phyloP scores from a whole-genome alignment of 2,329 filamentous ascomycete genomes.

The Colletotrichum musicola region DNA sequence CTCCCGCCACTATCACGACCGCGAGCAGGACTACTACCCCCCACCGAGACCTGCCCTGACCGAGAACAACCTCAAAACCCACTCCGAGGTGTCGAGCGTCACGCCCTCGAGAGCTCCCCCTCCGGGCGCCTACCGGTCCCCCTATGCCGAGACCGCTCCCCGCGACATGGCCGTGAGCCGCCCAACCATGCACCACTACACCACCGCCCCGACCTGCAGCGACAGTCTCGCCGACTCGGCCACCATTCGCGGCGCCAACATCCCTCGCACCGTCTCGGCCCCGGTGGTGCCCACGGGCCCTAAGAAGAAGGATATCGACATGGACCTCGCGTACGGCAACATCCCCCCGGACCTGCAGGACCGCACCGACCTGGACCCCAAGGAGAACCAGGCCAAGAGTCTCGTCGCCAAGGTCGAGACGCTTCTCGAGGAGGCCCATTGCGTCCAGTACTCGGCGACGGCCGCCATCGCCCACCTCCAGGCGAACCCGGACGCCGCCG shows the following conservation, averaged over 20 bases:
- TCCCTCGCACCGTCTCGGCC: constrained; percentile 56
- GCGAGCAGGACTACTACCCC: constrained; percentile 33
- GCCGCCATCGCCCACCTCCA: constrained; percentile 83
- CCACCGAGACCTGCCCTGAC: constrained; percentile 59
- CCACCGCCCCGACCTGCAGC: constrained; percentile 45
- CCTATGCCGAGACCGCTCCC: constrained; percentile 59
- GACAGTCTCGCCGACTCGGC: constrained; percentile 37
- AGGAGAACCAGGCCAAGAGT: constrained; percentile 60
- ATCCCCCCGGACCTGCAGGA: constrained; percentile 76
- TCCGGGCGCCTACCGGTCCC: constrained; percentile 52
- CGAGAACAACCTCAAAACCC: constrained; percentile 63
- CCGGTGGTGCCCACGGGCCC: constrained; percentile 49
- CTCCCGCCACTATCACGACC: constrained; percentile 48
- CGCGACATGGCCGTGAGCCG: constrained; percentile 55
- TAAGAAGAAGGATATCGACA: constrained; percentile 75
- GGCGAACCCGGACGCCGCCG: constrained; percentile 83
- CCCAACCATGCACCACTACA: constrained; percentile 38
- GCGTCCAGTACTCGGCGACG: constrained; percentile 85
- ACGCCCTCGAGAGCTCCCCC: constrained; percentile 56
- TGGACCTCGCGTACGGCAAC: constrained; percentile 92
- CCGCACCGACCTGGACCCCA: constrained; percentile 63
- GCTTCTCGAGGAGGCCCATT: constrained; percentile 88
- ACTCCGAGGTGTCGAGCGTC: constrained; percentile 65
- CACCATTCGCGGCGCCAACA: constrained; percentile 41
- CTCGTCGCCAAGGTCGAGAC: constrained; percentile 82